Conservation (phyloP, 257 asterid genomes). For the Primulina huaijiensis region DNA sequence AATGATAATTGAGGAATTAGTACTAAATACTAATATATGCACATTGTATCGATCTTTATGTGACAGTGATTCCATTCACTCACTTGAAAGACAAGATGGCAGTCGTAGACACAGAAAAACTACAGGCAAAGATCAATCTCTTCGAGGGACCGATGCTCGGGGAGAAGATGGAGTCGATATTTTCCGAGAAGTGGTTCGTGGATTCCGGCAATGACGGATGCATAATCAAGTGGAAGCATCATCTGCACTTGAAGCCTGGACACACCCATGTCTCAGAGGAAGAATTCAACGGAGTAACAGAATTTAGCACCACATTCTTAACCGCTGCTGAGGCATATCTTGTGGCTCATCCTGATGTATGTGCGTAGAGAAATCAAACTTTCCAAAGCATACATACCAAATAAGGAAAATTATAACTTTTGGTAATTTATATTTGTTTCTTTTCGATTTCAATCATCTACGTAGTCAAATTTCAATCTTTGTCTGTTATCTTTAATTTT, state of each 20-base stretch:
- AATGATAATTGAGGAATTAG: too few relatives aligned
- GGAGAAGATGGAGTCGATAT: not conserved
- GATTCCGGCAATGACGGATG: too few relatives aligned
- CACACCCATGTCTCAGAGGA: not conserved
- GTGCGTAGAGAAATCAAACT: not conserved
- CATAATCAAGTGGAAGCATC: not conserved
- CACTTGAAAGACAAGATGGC: not conserved
- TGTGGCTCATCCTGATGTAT: conserved; percentile 6
- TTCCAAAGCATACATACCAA: too few relatives aligned
- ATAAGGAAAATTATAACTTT: too few relatives aligned
- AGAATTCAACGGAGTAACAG: not conserved
- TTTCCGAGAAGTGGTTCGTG: too few relatives aligned
- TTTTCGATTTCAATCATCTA: too few relatives aligned
- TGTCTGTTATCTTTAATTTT: too few relatives aligned
- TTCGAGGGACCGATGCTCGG: conserved; percentile 3
- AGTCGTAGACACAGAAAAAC: not conserved
- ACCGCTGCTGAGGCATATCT: not conserved
- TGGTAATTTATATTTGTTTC: too few relatives aligned
- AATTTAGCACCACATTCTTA: not conserved
- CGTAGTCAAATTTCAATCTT: too few relatives aligned
- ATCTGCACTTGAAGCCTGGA: not conserved
- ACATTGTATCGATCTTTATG: too few relatives aligned
- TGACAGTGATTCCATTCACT: too few relatives aligned
- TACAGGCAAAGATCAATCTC: not conserved
- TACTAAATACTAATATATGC: too few relatives aligned